phyloP scores from a whole-genome alignment of 345 rosid species.

The Trapa bicornis region DNA sequence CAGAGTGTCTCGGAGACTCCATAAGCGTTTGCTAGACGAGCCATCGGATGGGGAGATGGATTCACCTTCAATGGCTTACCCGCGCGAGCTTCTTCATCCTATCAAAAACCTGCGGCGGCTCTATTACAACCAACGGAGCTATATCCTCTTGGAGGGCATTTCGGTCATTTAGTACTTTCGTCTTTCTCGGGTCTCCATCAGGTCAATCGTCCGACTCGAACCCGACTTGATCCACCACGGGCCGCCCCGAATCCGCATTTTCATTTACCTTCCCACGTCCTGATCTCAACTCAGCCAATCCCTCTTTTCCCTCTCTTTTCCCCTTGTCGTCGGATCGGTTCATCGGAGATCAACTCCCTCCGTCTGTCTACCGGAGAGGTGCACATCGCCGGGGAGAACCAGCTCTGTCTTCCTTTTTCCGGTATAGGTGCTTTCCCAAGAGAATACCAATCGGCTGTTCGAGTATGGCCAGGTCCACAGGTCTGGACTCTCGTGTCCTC shows the following conservation, averaged over 20 bases:
- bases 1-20: constrained; percentile 22
- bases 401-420: not conserved
- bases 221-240: not conserved
- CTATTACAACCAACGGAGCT: constrained; percentile 22
- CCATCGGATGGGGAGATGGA: constrained; percentile 18
- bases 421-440: constrained; percentile 49
- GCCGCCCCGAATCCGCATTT: not conserved
- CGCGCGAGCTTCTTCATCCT: not conserved
- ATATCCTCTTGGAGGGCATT: constrained; percentile 29
- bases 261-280: not conserved
- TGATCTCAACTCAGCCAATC: not conserved
- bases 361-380: not conserved
- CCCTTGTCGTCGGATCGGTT: not conserved
- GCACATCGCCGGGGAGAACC: not conserved
- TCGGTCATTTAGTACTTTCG: constrained; percentile 12
- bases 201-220: not conserved
- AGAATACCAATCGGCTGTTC: constrained; percentile 48
- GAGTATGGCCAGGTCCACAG: constrained; percentile 40
- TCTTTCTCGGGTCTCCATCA: not conserved
- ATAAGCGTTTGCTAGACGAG: constrained; percentile 31
- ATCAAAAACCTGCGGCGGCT: constrained; percentile 8
- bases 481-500: constrained; percentile 64
- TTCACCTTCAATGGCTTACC: not conserved
- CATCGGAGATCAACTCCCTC: not conserved
- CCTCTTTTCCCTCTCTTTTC: constrained; percentile 2